A percentile compares a stretch with the other conserved stretches of the same genome.
Evolutionary conservation across 2,329 filamentous ascomycete genomes (phyloP).

Genomic region (Paecilomyces sp.): DNA sequence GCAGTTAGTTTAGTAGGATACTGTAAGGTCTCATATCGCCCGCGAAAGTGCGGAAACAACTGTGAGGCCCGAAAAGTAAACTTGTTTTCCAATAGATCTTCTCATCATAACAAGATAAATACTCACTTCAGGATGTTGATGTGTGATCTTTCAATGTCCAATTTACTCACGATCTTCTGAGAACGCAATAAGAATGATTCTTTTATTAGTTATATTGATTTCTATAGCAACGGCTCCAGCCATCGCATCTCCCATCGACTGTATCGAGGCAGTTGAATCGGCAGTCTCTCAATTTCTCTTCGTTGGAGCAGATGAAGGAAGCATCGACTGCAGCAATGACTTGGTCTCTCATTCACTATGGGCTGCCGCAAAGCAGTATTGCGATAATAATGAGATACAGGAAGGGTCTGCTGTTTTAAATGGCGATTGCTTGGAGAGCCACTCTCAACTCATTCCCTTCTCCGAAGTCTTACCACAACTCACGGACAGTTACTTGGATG

Average conservation of each 20-base stretch:
- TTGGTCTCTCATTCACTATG: background rate
- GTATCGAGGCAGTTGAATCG: background rate
- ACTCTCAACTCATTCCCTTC: background rate
- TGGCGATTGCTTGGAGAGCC: background rate
- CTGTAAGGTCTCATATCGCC: no score
- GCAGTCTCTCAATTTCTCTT: background rate
- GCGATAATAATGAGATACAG: background rate
- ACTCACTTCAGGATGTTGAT: no score
- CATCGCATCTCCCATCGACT: background rate
- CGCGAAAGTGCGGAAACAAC: no score
- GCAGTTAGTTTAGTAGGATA: no score
- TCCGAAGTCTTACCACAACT: background rate
- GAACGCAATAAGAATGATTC: no score
- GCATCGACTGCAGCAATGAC: background rate
- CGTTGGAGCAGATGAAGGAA: background rate
- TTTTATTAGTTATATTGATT: background rate
- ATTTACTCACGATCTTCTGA: no score
- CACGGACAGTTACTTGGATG: background rate
- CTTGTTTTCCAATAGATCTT: no score
- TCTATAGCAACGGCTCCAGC: background rate
- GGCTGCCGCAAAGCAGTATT: background rate
- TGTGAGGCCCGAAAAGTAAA: no score
- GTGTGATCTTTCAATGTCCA: no score
- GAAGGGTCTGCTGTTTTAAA: background rate
- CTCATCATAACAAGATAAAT: no score